Conservation (phyloP, 129 eudicot genomes). For the Centrapalus pauciflorus region DNA sequence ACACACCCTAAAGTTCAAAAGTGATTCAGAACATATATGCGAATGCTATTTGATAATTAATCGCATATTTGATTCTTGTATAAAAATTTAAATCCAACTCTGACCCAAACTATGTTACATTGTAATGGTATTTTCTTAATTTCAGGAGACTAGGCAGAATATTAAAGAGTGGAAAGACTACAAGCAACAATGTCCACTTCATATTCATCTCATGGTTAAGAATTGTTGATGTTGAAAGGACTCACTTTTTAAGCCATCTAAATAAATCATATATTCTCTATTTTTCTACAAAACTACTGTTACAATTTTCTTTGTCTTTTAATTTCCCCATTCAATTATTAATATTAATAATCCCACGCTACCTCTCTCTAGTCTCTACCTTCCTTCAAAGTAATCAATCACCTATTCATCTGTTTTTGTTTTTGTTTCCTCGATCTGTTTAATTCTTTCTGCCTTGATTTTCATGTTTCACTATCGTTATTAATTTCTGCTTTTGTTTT, state of each 20-base stretch:
- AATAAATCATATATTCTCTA: too few relatives aligned
- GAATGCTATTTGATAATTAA: neutral
- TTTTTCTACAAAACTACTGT: slow-evolving; percentile 3
- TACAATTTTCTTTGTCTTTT: slow-evolving; percentile 18
- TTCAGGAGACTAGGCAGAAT: too few relatives aligned
- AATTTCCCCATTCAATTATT: neutral
- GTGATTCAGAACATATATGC: neutral
- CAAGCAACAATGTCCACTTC: neutral
- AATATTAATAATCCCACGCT: too few relatives aligned
- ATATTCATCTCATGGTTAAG: slow-evolving; percentile 12
- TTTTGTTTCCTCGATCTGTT: neutral
- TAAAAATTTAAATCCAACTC: too few relatives aligned
- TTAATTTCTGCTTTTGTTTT: neutral
- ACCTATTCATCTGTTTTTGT: neutral
- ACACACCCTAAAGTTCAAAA: too few relatives aligned
- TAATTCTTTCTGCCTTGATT: neutral
- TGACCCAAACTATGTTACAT: too few relatives aligned
- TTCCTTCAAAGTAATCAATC: slow-evolving; percentile 16
- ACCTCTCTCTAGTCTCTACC: neutral
- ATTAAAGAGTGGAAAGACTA: neutral
- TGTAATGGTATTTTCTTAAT: too few relatives aligned
- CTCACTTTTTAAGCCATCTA: too few relatives aligned
- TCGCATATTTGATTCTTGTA: too few relatives aligned
- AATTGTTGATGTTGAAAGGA: slow-evolving; percentile 1
- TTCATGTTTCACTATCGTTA: neutral